Base-by-base conservation (phyloP, 2,329 filamentous ascomycete genomes). In the Apiospora sp. region DNA sequence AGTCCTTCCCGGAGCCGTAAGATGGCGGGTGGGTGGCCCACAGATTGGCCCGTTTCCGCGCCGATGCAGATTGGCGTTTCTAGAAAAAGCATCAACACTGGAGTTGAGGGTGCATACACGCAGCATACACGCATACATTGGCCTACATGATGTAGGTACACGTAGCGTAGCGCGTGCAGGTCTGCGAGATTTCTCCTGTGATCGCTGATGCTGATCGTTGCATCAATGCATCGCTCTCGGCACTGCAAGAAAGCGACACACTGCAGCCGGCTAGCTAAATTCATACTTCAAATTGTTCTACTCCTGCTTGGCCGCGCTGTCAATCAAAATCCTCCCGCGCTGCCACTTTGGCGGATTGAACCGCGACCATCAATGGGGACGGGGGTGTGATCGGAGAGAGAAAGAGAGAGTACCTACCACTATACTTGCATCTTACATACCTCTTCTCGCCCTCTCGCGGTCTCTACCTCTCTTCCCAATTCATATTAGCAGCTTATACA, bases 11-110 rank as follows among this genome's bases (percentile, higher is more conserved):
- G 58, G n/a, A 10, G 58, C 58, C 30, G 54, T 41, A 64, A 22
- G 22, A 41, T 41, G 58, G 7, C 58, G 58, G 34, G 58, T 64
- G 22, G 58, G 13, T 64, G 58, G 58, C 58, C 58, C 58, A 34
- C 22, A 41, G 58, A 64, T 64, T 64, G 58, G 58, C 58, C 54
- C 54, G 30, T 37, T 61, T 61, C 54, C 54, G 54, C 37, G 54
- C 54, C 30, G 54, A 5, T 61, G 54, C 16, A 37, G 54, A 61
- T 61, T 61, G 54, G 54, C 54, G 54, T 61, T 61, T 61, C 30
- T 61, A 34, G 54, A 61, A 61, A 54, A 61, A 61, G 54, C 54
- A 61, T 61, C 54, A 37, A 61, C 16, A 34, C 37, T 61, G 54
- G 34, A 30, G 27, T 16, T 30, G 49, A 30, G 51, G 51, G 24